Base-by-base conservation (phyloP, 768 basidiomycete genomes). In the Neoboletus magnificus region DNA sequence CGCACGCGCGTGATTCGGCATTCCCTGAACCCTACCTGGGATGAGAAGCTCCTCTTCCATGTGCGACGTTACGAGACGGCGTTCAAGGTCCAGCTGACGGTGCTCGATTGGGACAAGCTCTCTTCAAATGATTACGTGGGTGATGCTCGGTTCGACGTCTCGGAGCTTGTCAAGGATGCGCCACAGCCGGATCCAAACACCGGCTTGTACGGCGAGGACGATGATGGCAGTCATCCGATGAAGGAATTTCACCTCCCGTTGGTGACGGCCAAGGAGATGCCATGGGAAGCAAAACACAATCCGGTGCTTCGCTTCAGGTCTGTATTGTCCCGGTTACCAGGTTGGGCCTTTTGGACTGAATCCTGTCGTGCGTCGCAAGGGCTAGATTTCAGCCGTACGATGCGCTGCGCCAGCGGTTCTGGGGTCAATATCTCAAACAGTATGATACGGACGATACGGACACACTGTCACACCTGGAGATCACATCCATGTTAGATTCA, bases 81-180 rank as follows among this genome's bases (percentile, higher is more conserved):
- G 11, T 97, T 85, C 76, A 81, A 85, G 51, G 77, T 93, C 9
- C 84, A 91, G 61, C 83, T 97, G 48, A 82, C 85, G 0, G 84
- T 99, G 3, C 84, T 94, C 48, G 96, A 99, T 69, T 99, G 96
- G 96, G 96, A 98, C 73, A 98, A 98, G 72, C 79, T 93, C 13
- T 84, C 82, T 32, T 81, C 84, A 6, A 97, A 98, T 66, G 96
- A 98, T 68, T 81, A 88, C 60, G 85, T 99, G 35, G 94, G 94
- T 18, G 89, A 92, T 51, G 84, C 81, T 3, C 74, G 73, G 6
- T 79, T 98, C 56, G 83, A 88, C 41, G 78, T 98, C 7, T 73
- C 79, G 22, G 83, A 90, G 43, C 79, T 98, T 9, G 70, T 92
- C 13, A 81, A 78, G 16, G 76, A 78, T 46, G 87, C 86, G 0